Evolutionary conservation across 1,139 yeast species (phyloP).

Genomic region (Geotrichum candidum): DNA sequence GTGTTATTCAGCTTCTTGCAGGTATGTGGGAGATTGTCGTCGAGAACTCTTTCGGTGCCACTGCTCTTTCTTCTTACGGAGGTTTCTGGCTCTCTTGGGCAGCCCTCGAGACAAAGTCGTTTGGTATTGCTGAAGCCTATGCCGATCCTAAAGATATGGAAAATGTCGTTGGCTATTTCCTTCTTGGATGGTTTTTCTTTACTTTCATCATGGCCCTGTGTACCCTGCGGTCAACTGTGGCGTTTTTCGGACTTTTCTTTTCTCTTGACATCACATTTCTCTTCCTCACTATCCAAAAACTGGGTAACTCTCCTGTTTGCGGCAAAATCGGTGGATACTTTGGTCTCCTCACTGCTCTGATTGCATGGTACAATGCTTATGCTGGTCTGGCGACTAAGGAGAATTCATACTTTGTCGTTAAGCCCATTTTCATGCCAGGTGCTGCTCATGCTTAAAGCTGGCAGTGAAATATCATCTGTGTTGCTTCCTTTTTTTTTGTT

Average conservation of each 20-base stretch:
- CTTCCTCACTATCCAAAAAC: conserved; percentile 57
- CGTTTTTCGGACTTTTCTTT: conserved; percentile 64
- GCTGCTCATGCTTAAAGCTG: conserved; percentile 17
- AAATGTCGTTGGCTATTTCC: conserved; percentile 66
- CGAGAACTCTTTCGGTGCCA: conserved; percentile 86
- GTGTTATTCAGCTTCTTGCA: conserved; percentile 64
- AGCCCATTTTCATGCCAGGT: conserved; percentile 41
- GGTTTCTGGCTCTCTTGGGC: conserved; percentile 82
- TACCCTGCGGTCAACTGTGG: conserved; percentile 77
- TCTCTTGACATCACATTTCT: conserved; percentile 61
- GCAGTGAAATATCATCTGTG: not conserved
- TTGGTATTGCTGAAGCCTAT: conserved; percentile 66
- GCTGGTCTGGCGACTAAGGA: conserved; percentile 67
- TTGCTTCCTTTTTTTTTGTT: not conserved
- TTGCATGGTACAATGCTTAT: conserved; percentile 82
- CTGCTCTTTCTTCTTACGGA: conserved; percentile 72
- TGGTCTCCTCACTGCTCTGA: conserved; percentile 66
- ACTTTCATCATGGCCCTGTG: conserved; percentile 60
- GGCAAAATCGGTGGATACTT: conserved; percentile 69
- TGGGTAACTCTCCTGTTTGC: conserved; percentile 34
- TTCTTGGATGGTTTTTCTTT: conserved; percentile 74
- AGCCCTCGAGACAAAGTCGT: conserved; percentile 63
- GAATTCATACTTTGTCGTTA: conserved; percentile 57
- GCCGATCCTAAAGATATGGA: conserved; percentile 36
- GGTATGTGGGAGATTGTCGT: conserved; percentile 65